Percentiles rank a stretch among this genome's conserved stretches.
Conservation (phyloP, 495 filamentous ascomycete species). For the Diplogelasinospora grovesii region DNA sequence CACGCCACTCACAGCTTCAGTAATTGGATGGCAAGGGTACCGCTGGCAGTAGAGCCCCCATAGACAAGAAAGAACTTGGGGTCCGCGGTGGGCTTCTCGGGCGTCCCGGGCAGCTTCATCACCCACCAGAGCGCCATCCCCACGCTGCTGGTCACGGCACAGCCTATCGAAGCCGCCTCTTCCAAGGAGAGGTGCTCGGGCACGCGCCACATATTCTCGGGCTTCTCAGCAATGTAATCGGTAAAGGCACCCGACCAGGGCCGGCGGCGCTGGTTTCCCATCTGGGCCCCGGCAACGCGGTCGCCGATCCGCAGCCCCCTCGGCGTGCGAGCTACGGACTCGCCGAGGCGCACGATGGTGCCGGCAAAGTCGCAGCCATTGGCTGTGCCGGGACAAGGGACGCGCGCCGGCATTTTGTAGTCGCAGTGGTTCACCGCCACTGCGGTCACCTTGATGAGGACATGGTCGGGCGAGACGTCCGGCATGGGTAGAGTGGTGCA, state of each 20-base stretch:
- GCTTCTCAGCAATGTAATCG: not conserved
- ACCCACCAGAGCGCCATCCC: not conserved
- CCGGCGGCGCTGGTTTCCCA: not conserved
- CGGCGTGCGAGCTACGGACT: too few relatives aligned
- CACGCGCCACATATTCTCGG: not conserved
- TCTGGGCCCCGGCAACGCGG: constrained; percentile 5
- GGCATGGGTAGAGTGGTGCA: too few relatives aligned
- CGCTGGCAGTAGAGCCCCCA: constrained; percentile 4
- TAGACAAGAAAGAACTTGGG: constrained; percentile 3
- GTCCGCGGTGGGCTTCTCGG: not conserved
- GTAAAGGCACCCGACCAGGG: constrained; percentile 6
- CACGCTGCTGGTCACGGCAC: constrained; percentile 1
- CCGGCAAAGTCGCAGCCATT: constrained; percentile 4
- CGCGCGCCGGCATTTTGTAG: constrained; percentile 1
- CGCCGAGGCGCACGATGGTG: constrained; percentile 1
- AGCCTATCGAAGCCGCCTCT: not conserved
- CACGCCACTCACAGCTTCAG: too few relatives aligned
- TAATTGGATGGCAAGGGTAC: constrained; percentile 7
- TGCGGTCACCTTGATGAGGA: constrained; percentile 4
- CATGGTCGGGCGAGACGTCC: constrained; percentile 2
- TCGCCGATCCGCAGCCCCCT: constrained; percentile 3
- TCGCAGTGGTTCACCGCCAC: constrained; percentile 8
- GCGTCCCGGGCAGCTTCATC: not conserved
- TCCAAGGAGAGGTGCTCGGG: not conserved
- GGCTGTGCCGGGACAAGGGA: constrained; percentile 1